Conservation (phyloP, 2,329 filamentous ascomycete species). For the Cryphonectria carpinicola region DNA sequence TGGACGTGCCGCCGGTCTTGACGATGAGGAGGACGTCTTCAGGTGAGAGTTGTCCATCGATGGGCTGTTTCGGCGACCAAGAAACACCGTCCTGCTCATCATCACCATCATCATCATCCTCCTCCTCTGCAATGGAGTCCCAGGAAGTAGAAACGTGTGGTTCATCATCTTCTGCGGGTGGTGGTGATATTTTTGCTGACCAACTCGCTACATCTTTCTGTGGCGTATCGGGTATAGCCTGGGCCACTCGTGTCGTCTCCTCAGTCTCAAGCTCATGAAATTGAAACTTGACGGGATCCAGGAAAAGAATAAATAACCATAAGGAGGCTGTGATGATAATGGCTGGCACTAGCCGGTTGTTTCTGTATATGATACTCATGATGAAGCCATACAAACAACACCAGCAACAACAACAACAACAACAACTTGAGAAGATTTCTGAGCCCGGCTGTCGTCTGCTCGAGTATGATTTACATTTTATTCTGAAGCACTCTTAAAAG, state of each 20-base stretch:
- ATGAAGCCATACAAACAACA: conserved; percentile 2
- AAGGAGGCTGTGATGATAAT: conserved; percentile 33
- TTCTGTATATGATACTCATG: conserved; percentile 30
- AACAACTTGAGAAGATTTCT: neutral
- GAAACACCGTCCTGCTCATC: neutral
- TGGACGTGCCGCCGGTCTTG: conserved; percentile 35
- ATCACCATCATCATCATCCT: neutral
- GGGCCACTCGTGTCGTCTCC: neutral
- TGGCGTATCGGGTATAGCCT: neutral
- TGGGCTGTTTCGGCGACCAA: neutral
- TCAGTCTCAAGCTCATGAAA: neutral
- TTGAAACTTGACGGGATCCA: conserved; percentile 24
- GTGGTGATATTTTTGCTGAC: neutral
- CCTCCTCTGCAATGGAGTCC: neutral
- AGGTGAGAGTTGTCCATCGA: neutral
- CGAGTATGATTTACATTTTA: neutral
- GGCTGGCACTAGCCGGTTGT: conserved; percentile 35
- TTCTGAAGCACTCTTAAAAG: neutral
- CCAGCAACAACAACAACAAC: neutral
- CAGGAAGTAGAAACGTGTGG: neutral
- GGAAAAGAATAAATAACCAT: conserved; percentile 33
- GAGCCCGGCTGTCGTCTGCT: neutral
- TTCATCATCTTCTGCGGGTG: neutral
- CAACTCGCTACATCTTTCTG: neutral
- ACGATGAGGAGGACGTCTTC: conserved; percentile 31